These are phyloP conservation scores for Pichia manshurica DNA, from an alignment of 805 yeast genomes.

Conservation along the genomic window DNA sequence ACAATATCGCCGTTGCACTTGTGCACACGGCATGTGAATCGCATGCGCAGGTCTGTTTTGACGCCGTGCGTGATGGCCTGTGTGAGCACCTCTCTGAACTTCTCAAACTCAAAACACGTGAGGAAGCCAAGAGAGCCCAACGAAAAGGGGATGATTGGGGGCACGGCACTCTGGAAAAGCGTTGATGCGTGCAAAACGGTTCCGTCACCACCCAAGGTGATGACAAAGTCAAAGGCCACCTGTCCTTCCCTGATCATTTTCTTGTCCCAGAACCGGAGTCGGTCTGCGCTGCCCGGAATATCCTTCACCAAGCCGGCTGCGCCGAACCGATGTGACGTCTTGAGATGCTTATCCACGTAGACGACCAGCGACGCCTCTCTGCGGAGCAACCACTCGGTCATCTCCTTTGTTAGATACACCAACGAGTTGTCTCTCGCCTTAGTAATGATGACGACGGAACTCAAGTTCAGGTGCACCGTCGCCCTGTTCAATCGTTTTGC, in stretches of 20 bases:
- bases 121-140: constrained; percentile 90
- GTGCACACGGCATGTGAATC: constrained; percentile 76
- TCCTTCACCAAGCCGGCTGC: constrained; percentile 45
- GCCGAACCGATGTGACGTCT: constrained; percentile 58
- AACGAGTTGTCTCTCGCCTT: constrained; percentile 81
- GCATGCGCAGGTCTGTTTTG: constrained; percentile 73
- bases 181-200: constrained; percentile 88
- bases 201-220: constrained; percentile 96
- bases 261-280: constrained; percentile 66
- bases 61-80: constrained; percentile 66
- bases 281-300: constrained; percentile 39
- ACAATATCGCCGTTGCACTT: constrained; percentile 47
- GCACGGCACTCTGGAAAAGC: constrained; percentile 76
- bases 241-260: constrained; percentile 43
- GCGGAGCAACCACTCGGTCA: constrained; percentile 68
- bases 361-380: constrained; percentile 33
- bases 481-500: constrained; percentile 69
- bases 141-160: constrained; percentile 86
- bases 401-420: constrained; percentile 67
- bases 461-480: constrained; percentile 62
- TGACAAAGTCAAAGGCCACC: constrained; percentile 62
- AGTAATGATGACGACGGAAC: constrained; percentile 76
- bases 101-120: constrained; percentile 77
- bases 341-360: constrained; percentile 69
- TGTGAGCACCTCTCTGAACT: constrained; percentile 54